These are phyloP conservation scores for Pisolithus marmoratus DNA, from an alignment of 768 basidiomycete genomes.

Conservation along the genomic window DNA sequence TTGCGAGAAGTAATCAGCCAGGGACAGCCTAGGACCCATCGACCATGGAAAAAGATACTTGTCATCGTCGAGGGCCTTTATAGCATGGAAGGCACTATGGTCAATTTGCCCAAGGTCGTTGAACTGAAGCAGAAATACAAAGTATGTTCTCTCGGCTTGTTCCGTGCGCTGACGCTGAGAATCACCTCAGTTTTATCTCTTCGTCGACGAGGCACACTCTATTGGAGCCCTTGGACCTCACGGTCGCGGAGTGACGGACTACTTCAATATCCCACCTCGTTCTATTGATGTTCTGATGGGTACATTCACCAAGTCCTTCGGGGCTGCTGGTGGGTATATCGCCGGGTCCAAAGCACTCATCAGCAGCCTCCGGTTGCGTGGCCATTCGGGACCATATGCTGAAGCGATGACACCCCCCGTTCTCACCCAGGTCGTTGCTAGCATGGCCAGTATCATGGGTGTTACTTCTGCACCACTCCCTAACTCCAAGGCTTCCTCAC, in stretches of 20 bases:
- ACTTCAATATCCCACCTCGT: conserved; percentile 79
- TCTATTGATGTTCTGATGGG: conserved; percentile 95
- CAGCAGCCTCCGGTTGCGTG: conserved; percentile 72
- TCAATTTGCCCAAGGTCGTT: conserved; percentile 75
- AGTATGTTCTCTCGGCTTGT: conserved; percentile 38
- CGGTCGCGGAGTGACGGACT: conserved; percentile 93
- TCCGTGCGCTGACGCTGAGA: background rate
- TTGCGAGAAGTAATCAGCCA: conserved; percentile 91
- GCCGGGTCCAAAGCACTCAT: conserved; percentile 78
- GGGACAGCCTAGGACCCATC: conserved; percentile 94
- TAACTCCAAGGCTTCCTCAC: conserved; percentile 19
- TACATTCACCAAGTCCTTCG: conserved; percentile 95
- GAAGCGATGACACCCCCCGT: conserved; percentile 91
- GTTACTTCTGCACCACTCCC: conserved; percentile 39
- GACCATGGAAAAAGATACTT: conserved; percentile 99
- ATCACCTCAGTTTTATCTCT: conserved; percentile 78
- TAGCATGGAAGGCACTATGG: conserved; percentile 97
- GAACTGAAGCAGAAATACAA: conserved; percentile 94
- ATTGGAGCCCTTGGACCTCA: conserved; percentile 92
- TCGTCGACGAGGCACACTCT: conserved; percentile 96
- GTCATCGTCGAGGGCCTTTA: conserved; percentile 93
- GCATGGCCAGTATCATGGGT: conserved; percentile 98
- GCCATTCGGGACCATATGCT: conserved; percentile 79
- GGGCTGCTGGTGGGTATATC: conserved; percentile 93
- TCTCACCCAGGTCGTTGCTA: conserved; percentile 82